Percentiles rank a stretch among this genome's conserved stretches.
Conservation (phyloP, 75 land plant species). For the Selaginella tamariscina region DNA sequence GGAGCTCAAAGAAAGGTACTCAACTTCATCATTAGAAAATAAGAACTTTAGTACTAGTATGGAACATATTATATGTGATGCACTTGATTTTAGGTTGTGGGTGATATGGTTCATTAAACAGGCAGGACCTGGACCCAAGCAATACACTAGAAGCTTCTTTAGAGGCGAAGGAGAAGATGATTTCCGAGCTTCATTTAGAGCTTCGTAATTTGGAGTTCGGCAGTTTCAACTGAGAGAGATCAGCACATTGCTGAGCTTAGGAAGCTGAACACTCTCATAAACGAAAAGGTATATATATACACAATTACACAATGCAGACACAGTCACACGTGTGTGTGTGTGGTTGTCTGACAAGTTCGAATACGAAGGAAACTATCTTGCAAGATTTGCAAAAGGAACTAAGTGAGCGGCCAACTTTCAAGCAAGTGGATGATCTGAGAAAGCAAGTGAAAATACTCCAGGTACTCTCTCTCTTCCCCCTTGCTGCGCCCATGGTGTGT, state of each 20-base stretch:
- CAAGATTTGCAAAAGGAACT: conserved; percentile 72
- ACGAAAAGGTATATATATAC: conserved; percentile 66
- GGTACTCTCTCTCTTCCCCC: too few species aligned
- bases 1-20: conserved; percentile 27
- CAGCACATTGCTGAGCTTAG: conserved; percentile 65
- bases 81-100: neutral
- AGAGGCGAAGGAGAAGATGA: conserved; percentile 83
- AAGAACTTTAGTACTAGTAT: too few species aligned
- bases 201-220: conserved; percentile 67
- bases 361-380: conserved; percentile 42
- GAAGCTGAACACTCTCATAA: conserved; percentile 49
- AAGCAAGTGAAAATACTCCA: conserved; percentile 93
- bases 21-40: neutral
- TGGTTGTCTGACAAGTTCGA: neutral
- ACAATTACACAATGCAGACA: neutral
- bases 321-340: neutral
- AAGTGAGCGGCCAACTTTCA: conserved; percentile 70
- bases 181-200: conserved; percentile 81
- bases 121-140: conserved; percentile 55
- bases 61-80: too few species aligned
- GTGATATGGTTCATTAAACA: conserved; percentile 20
- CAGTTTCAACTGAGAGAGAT: conserved; percentile 66
- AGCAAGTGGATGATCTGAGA: conserved; percentile 81
- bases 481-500: too few species aligned
- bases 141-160: conserved; percentile 68